phyloP scores from a whole-genome alignment of 768 basidiomycete genomes.

The Cystobasidium onofrii region DNA sequence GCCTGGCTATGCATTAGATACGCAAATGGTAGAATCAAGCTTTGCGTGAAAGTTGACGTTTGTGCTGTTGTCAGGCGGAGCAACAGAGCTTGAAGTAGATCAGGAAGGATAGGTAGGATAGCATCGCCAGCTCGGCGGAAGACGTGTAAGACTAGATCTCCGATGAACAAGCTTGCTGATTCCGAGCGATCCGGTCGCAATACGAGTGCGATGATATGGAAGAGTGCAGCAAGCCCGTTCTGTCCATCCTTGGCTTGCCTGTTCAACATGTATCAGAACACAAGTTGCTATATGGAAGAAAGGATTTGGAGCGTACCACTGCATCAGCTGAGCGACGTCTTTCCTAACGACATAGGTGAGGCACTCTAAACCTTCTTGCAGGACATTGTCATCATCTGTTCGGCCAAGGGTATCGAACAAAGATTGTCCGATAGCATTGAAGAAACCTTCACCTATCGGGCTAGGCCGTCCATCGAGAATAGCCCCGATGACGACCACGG shows the following conservation, averaged over 20 bases:
- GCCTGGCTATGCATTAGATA: conserved; percentile 83
- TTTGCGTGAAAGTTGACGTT: conserved; percentile 89
- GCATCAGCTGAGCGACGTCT: conserved; percentile 69
- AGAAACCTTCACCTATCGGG: conserved; percentile 60
- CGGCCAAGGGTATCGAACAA: conserved; percentile 62
- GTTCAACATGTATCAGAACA: not conserved
- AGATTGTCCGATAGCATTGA: conserved; percentile 62
- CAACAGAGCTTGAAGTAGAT: conserved; percentile 76
- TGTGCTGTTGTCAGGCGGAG: conserved; percentile 70
- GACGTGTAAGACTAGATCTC: conserved; percentile 88
- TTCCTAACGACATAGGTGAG: conserved; percentile 79
- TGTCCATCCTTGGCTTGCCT: conserved; percentile 56
- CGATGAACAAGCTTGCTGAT: conserved; percentile 83
- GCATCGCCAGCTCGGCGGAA: conserved; percentile 71
- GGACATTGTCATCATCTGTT: conserved; percentile 74
- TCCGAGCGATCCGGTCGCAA: conserved; percentile 71
- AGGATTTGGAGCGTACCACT: conserved; percentile 51
- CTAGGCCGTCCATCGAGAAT: conserved; percentile 61
- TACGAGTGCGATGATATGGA: conserved; percentile 67
- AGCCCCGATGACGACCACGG: conserved; percentile 69
- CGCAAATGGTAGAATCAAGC: conserved; percentile 82
- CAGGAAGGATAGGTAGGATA: conserved; percentile 74
- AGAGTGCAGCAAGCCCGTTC: conserved; percentile 65
- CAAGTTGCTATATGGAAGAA: not conserved
- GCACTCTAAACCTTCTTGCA: conserved; percentile 62